These are phyloP conservation scores for Hordeum pubiflorum DNA, from an alignment of 202 grass and related monocot genomes.

Conservation along the genomic window DNA sequence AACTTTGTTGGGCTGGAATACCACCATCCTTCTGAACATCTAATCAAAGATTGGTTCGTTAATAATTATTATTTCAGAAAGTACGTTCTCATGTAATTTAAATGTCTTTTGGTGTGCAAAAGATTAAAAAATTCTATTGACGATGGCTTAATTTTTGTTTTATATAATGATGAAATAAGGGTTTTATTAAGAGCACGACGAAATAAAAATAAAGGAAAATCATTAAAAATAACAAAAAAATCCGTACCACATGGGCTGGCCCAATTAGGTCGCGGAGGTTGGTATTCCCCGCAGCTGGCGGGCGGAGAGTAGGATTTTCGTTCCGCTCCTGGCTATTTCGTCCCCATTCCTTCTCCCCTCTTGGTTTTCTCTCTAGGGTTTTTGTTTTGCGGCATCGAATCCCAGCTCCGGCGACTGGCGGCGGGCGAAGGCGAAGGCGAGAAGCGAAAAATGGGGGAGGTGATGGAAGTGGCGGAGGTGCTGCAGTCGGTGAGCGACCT, in stretches of 20 bases:
- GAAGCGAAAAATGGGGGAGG: not conserved
- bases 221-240: not conserved
- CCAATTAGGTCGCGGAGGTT: not conserved
- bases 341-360: not conserved
- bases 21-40: too few species aligned
- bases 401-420: slow-evolving; percentile 18
- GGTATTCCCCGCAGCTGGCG: not conserved
- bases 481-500: slow-evolving; percentile 56
- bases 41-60: too few species aligned
- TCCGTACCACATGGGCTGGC: not conserved
- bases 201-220: not conserved
- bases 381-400: not conserved
- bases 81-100: too few species aligned
- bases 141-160: too few species aligned
- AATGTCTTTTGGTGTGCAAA: too few species aligned
- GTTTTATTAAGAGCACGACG: too few species aligned
- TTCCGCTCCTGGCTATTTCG: not conserved
- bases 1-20: too few species aligned
- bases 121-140: too few species aligned
- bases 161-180: not conserved
- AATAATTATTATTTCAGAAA: too few species aligned
- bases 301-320: not conserved
- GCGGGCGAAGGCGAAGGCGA: not conserved
- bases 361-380: slow-evolving; percentile 10
- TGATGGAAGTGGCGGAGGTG: slow-evolving; percentile 14